Base-by-base conservation (phyloP, 805 yeast species). In the Metschnikowia orientalis region DNA sequence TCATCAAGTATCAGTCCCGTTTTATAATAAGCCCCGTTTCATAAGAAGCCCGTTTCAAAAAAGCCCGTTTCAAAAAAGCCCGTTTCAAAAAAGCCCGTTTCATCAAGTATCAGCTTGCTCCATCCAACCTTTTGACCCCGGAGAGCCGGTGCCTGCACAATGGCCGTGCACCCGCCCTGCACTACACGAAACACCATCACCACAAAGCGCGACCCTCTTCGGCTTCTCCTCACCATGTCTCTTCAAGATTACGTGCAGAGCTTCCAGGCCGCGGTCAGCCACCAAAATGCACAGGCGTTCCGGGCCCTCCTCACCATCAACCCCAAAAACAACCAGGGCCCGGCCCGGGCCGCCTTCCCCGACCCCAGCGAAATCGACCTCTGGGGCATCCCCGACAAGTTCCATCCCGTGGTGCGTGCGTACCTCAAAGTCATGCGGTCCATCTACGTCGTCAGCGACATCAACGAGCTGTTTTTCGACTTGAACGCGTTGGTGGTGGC, bases 401-500 rank as follows among this genome's bases (percentile, higher is more conserved):
- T 62, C 41, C 54, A 56, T 24, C 56, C 58, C 16, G 47, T 40
- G 30, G 36, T 40, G 11, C 42, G 42, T n/a, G 31, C 51, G 9
- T 66, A 68, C 37, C 40, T 68, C 13, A 47, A 53, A 35, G 43
- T 64, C 25, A 57, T 64, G 56, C 54, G 59, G 18, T 48, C 63
- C n/a, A 54, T 56, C 23, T 57, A 57, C 34, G 40, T 50, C 30
- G 42, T 39, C 10, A 63, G 60, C 33, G 57, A 63, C 32, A 54
- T 68, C 15, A 57, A 54, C 18, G 32, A 40, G 37, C 47, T 68
- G 25, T 67, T 57, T 45, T 40, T 18, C 26, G 54, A 37, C 53
- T 59, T 63, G 28, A 60, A 67, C 32, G 67, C 62, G 10, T 53
- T 77, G 51, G 57, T 75, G 37, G 59, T 59, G 35, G 48, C 62